These are phyloP conservation scores for Brassica carinata DNA, from an alignment of 345 rosid genomes.

Conservation along the genomic window DNA sequence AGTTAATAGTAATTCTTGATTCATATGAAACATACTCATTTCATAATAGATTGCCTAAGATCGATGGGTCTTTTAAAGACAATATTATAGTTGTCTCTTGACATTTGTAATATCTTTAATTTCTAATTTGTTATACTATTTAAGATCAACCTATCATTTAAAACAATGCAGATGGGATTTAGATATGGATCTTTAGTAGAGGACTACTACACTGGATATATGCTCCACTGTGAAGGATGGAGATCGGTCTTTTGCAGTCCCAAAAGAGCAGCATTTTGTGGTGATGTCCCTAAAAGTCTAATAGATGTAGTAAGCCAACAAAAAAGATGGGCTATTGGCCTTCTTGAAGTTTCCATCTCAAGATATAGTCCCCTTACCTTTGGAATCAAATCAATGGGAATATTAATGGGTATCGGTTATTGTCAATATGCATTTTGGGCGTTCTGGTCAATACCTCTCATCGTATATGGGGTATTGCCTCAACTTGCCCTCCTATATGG, in stretches of 20 bases:
- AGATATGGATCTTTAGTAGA: slow-evolving; percentile 77
- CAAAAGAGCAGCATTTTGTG: slow-evolving; percentile 59
- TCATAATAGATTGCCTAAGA: not conserved
- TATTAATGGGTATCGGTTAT: slow-evolving; percentile 44
- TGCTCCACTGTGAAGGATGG: slow-evolving; percentile 76
- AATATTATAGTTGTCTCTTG: not conserved
- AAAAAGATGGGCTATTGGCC: slow-evolving; percentile 76
- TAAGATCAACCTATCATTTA: not conserved
- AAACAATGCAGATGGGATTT: slow-evolving; percentile 52
- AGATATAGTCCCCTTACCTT: slow-evolving; percentile 49
- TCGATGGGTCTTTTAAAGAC: not conserved
- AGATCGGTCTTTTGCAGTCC: slow-evolving; percentile 60
- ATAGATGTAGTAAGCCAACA: slow-evolving; percentile 53
- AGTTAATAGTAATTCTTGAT: not conserved
- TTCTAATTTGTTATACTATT: not conserved
- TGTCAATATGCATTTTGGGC: slow-evolving; percentile 54
- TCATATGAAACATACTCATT: not conserved
- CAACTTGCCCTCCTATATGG: slow-evolving; percentile 59
- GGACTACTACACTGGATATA: slow-evolving; percentile 62
- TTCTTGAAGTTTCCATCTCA: slow-evolving; percentile 50
- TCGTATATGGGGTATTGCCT: slow-evolving; percentile 60
- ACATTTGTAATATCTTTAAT: not conserved
- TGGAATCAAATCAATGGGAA: slow-evolving; percentile 51
- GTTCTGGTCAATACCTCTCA: slow-evolving; percentile 50
- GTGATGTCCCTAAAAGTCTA: slow-evolving; percentile 55